These are phyloP conservation scores for Colletotrichum orbiculare DNA, from an alignment of 2,329 filamentous ascomycete species.

Conservation along the genomic window DNA sequence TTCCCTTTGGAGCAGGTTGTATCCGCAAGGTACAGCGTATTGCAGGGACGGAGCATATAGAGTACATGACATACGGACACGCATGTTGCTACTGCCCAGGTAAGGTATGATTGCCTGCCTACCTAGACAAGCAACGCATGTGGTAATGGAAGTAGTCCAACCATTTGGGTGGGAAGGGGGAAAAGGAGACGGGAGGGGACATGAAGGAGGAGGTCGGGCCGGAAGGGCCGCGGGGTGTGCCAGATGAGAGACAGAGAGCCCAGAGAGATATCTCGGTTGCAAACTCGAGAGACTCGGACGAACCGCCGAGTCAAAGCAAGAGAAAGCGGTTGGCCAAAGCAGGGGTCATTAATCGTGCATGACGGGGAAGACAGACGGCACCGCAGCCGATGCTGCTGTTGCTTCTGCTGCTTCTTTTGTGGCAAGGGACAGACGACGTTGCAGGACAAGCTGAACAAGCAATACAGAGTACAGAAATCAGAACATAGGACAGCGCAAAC, in stretches of 20 bases:
- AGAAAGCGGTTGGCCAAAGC: background rate
- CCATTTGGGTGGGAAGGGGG: slow-evolving; percentile 12
- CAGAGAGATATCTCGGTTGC: background rate
- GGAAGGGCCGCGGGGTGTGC: slow-evolving; percentile 12
- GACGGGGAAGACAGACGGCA: slow-evolving; percentile 8
- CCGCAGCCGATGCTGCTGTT: slow-evolving; percentile 5
- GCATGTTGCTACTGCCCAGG: no score
- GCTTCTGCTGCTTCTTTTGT: background rate
- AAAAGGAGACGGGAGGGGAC: slow-evolving; percentile 26
- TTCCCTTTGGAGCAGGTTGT: no score
- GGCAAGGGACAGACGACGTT: slow-evolving; percentile 5
- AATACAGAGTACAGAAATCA: no score
- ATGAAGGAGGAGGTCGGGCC: slow-evolving; percentile 20
- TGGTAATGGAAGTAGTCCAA: background rate
- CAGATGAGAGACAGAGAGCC: background rate
- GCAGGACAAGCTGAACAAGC: slow-evolving; percentile 1
- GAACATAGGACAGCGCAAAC: no score
- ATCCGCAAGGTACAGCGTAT: no score
- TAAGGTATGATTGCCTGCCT: no score
- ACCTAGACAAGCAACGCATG: no score
- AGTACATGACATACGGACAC: no score
- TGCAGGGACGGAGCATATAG: no score
- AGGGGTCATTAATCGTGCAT: slow-evolving; percentile 15
- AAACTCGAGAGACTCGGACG: slow-evolving; percentile 9
- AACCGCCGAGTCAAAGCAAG: slow-evolving; percentile 5